Conservation (phyloP, 306 rosid genomes). For the Acmispon strigosus region DNA sequence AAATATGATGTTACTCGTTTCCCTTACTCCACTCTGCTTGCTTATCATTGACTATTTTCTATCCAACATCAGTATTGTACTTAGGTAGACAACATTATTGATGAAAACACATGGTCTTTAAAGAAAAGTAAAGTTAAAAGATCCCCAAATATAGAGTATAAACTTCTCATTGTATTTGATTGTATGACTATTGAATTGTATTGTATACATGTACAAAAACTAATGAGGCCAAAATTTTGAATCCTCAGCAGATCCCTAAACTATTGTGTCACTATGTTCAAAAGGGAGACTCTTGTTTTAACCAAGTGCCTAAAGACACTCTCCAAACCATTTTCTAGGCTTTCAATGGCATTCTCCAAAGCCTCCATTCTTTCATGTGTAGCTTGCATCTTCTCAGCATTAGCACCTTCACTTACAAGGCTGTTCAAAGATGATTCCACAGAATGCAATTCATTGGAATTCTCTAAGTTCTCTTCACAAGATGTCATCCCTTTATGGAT, state of each 20-base stretch:
- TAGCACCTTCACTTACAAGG: slow-evolving; percentile 10
- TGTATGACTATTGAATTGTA: background rate
- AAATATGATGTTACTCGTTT: too few species aligned
- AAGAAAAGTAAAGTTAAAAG: background rate
- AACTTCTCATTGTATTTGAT: slow-evolving; percentile 13
- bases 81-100: too few species aligned
- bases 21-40: too few species aligned
- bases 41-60: too few species aligned
- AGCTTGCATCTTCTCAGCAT: slow-evolving; percentile 25
- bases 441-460: slow-evolving; percentile 35
- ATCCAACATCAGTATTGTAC: too few species aligned
- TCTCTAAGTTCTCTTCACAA: slow-evolving; percentile 27
- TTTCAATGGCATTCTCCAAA: slow-evolving; percentile 47
- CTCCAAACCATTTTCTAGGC: slow-evolving; percentile 50
- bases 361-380: slow-evolving; percentile 32
- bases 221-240: background rate
- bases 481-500: slow-evolving; percentile 32
- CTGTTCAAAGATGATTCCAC: slow-evolving; percentile 34
- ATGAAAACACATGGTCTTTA: too few species aligned
- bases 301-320: slow-evolving; percentile 48
- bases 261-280: slow-evolving; percentile 54
- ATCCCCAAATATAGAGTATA: background rate
- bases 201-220: background rate
- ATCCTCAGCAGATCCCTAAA: background rate
- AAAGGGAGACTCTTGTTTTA: slow-evolving; percentile 50